Percentiles rank a stretch among this genome's conserved stretches.
phyloP scores from a whole-genome alignment of 805 yeast species.

The Monosporozyma aerobia region DNA sequence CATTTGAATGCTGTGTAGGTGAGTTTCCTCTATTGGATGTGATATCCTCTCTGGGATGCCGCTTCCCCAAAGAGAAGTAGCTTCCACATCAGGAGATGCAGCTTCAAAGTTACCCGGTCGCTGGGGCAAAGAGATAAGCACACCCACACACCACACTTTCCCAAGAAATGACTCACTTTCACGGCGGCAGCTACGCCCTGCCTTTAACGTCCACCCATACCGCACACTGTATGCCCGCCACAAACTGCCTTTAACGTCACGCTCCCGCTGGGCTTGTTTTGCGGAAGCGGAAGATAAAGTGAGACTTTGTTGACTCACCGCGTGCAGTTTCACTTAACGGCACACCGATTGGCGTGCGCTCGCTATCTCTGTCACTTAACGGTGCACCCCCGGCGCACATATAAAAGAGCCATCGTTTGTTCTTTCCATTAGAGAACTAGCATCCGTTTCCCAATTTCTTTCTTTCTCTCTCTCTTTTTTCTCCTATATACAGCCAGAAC shows the following conservation, averaged over 20 bases:
- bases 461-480: not conserved
- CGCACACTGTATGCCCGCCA: not conserved
- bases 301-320: slow-evolving; percentile 1
- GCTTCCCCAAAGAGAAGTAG: too few relatives aligned
- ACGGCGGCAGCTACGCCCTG: not conserved
- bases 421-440: slow-evolving; percentile 1
- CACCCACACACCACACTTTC: not conserved
- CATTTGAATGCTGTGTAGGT: too few relatives aligned
- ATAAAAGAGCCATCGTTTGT: slow-evolving; percentile 3
- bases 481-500: too few relatives aligned
- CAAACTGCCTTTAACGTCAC: not conserved
- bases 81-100: too few relatives aligned
- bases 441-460: not conserved
- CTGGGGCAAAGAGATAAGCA: too few relatives aligned
- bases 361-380: slow-evolving; percentile 16
- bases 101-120: too few relatives aligned
- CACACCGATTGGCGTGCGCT: not conserved
- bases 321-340: slow-evolving; percentile 6
- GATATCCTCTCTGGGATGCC: too few relatives aligned
- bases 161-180: not conserved
- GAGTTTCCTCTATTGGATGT: too few relatives aligned
- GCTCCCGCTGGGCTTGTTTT: not conserved
- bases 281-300: too few relatives aligned
- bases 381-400: not conserved
- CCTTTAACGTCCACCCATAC: not conserved